A percentile compares a stretch with the other conserved stretches of the same genome.
These are phyloP conservation scores for Candida neerlandica DNA, from an alignment of 1,139 yeast species.

Conservation along the genomic window DNA sequence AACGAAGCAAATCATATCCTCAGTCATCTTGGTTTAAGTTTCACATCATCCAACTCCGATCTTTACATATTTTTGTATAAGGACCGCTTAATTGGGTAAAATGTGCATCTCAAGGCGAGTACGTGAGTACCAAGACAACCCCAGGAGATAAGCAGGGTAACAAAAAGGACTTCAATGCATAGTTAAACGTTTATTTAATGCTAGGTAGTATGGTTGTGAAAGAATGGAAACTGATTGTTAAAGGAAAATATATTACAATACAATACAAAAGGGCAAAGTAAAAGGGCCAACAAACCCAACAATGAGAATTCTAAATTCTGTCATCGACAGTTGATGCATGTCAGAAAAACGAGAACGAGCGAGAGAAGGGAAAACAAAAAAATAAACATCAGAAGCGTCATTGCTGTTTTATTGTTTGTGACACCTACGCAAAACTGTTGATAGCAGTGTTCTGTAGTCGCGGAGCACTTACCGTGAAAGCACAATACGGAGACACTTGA, in stretches of 20 bases:
- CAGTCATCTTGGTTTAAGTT: neutral
- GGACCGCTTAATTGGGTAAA: neutral
- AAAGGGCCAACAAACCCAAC: neutral
- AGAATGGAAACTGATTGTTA: neutral
- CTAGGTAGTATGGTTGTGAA: neutral
- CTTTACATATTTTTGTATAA: conserved; percentile 1
- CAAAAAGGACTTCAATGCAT: too few relatives aligned
- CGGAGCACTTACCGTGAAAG: too few relatives aligned
- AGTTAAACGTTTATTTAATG: neutral
- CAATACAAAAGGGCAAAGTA: neutral
- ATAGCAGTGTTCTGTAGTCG: neutral
- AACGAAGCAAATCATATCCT: neutral
- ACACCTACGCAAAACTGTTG: neutral
- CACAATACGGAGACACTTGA: neutral
- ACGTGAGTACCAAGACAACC: neutral
- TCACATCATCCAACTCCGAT: conserved; percentile 7
- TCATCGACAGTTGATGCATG: too few relatives aligned
- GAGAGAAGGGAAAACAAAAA: neutral
- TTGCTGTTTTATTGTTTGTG: too few relatives aligned
- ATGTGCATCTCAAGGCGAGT: neutral
- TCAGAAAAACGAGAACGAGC: too few relatives aligned
- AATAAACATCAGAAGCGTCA: neutral
- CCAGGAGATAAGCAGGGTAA: neutral
- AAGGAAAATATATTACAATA: neutral
- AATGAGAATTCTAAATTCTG: too few relatives aligned